phyloP scores from a whole-genome alignment of 1,284 basidiomycete genomes.

The Veloporphyrellus conicus region DNA sequence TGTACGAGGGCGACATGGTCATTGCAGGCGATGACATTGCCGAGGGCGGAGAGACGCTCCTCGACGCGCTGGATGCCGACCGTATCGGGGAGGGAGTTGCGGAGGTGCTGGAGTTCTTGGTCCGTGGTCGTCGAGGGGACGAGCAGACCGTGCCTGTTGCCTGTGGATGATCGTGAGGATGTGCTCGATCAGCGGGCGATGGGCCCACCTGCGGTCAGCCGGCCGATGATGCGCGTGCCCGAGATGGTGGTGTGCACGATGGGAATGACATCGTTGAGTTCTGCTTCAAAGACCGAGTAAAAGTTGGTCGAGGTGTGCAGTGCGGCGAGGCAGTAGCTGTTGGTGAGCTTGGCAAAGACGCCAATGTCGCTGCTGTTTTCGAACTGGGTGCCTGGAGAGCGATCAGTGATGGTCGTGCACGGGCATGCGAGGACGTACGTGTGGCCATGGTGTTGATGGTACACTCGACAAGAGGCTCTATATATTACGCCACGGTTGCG shows the following conservation, averaged over 20 bases:
- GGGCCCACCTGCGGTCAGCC: constrained; percentile 79
- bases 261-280: constrained; percentile 90
- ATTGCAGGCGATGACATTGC: constrained; percentile 98
- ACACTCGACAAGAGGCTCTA: no score
- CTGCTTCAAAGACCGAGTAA: constrained; percentile 94
- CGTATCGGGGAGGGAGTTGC: constrained; percentile 90
- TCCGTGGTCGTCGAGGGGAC: constrained; percentile 96
- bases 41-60: constrained; percentile 92
- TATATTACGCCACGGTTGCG: background rate
- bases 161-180: constrained; percentile 35
- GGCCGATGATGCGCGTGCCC: constrained; percentile 91
- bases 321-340: constrained; percentile 90
- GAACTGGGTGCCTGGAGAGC: constrained; percentile 74
- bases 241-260: constrained; percentile 97
- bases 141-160: constrained; percentile 93
- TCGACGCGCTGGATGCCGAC: constrained; percentile 95
- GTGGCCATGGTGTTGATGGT: constrained; percentile 60
- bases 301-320: constrained; percentile 97
- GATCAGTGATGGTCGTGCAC: background rate
- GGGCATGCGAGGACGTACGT: constrained; percentile 42
- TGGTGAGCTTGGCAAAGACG: constrained; percentile 92
- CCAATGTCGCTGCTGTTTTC: constrained; percentile 97
- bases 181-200: background rate
- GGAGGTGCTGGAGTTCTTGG: constrained; percentile 96
- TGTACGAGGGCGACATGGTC: constrained; percentile 97